Conservation (phyloP, 495 filamentous ascomycete species). For the Penicillium crystallinum region DNA sequence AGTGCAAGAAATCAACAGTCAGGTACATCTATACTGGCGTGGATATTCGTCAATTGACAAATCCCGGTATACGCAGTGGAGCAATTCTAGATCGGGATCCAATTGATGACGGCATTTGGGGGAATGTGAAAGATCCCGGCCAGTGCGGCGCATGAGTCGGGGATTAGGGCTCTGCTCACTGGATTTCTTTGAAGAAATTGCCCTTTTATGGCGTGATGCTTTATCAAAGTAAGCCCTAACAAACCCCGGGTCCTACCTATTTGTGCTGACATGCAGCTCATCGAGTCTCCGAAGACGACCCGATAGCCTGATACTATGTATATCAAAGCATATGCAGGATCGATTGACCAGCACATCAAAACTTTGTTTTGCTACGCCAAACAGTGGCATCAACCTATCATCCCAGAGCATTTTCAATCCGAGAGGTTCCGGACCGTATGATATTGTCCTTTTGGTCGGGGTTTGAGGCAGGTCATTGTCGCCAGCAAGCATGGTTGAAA, state of each 20-base stretch:
- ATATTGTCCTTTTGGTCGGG: neutral
- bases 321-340: neutral
- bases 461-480: neutral
- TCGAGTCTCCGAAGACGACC: neutral
- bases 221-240: neutral
- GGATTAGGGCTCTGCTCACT: no score
- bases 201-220: neutral
- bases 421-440: constrained; percentile 1
- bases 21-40: no score
- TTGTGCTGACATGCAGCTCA: neutral
- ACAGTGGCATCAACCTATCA: neutral
- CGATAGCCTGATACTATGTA: neutral
- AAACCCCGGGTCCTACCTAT: neutral
- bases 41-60: no score
- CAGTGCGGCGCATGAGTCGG: no score
- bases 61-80: no score
- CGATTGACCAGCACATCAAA: neutral
- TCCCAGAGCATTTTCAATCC: neutral
- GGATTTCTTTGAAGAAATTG: no score
- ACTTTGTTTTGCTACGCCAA: neutral
- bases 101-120: no score
- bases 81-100: no score
- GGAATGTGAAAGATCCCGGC: no score
- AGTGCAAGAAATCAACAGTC: no score
- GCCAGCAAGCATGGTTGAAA: neutral